These are phyloP conservation scores for Leccinum disarticulatum DNA, from an alignment of 768 basidiomycete genomes.

Conservation along the genomic window DNA sequence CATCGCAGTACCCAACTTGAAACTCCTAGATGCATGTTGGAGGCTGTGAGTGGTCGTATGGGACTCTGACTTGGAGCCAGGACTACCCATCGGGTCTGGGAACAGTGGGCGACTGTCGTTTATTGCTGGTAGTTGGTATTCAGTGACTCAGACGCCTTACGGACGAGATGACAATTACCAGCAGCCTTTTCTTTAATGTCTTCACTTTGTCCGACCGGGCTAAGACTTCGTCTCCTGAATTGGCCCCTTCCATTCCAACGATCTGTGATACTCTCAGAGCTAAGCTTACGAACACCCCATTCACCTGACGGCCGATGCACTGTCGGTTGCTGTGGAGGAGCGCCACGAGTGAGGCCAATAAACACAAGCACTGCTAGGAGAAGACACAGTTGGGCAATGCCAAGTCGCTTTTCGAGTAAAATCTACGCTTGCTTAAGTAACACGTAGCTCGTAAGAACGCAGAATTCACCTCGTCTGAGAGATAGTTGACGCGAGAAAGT, in stretches of 20 bases:
- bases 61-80: background rate
- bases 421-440: conserved; percentile 47
- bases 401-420: conserved; percentile 83
- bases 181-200: conserved; percentile 15
- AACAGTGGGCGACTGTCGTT: conserved; percentile 1
- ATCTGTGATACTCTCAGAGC: conserved; percentile 54
- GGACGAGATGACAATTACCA: conserved; percentile 6
- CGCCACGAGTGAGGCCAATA: conserved; percentile 80
- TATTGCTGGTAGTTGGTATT: background rate
- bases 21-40: background rate
- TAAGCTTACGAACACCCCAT: conserved; percentile 58
- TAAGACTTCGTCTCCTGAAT: conserved; percentile 30
- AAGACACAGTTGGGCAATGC: conserved; percentile 84
- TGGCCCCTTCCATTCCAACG: conserved; percentile 28
- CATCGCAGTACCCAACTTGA: conserved; percentile 1
- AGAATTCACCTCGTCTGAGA: conserved; percentile 73
- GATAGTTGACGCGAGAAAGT: conserved; percentile 64
- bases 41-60: background rate
- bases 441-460: background rate
- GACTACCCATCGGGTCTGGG: background rate
- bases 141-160: background rate
- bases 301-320: conserved; percentile 39
- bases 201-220: conserved; percentile 20
- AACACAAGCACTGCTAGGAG: conserved; percentile 83
- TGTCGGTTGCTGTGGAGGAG: conserved; percentile 34